phyloP scores from a whole-genome alignment of 441 rosid species.

The Raphanus hybrid region DNA sequence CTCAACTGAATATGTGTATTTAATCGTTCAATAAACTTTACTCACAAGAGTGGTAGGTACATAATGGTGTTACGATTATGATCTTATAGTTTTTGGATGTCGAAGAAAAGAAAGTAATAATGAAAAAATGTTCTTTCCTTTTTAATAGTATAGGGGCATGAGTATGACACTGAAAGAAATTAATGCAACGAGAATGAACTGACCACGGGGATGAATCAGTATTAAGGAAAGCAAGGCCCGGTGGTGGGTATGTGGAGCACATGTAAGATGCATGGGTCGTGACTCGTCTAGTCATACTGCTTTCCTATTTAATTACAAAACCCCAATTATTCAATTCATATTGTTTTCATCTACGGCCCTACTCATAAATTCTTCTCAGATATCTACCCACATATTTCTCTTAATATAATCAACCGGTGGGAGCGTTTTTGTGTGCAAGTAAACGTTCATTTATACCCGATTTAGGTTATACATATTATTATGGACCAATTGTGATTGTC shows the following conservation, averaged over 20 bases:
- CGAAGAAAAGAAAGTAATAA: slow-evolving; percentile 6
- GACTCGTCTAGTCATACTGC: slow-evolving; percentile 21
- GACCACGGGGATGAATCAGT: slow-evolving; percentile 21
- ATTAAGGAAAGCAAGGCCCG: slow-evolving; percentile 25
- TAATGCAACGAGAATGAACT: slow-evolving; percentile 30
- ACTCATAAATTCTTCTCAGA: slow-evolving; percentile 21
- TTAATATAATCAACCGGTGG: neutral
- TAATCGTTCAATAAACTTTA: neutral
- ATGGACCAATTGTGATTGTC: slow-evolving; percentile 8
- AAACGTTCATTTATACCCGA: neutral
- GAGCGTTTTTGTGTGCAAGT: neutral
- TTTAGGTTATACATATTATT: slow-evolving; percentile 5
- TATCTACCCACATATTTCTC: slow-evolving; percentile 23
- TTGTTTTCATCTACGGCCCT: slow-evolving; percentile 30
- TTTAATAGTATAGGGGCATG: neutral
- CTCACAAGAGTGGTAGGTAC: neutral
- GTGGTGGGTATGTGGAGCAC: slow-evolving; percentile 38
- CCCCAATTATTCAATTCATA: slow-evolving; percentile 18
- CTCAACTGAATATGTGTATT: neutral
- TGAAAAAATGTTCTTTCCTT: neutral
- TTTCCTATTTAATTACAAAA: slow-evolving; percentile 13
- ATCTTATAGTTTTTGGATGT: neutral
- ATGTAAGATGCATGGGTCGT: slow-evolving; percentile 37
- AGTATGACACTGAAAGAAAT: slow-evolving; percentile 13
- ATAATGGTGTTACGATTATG: neutral